Conservation (phyloP, 768 basidiomycete genomes). For the Boletus pseudopeckii region DNA sequence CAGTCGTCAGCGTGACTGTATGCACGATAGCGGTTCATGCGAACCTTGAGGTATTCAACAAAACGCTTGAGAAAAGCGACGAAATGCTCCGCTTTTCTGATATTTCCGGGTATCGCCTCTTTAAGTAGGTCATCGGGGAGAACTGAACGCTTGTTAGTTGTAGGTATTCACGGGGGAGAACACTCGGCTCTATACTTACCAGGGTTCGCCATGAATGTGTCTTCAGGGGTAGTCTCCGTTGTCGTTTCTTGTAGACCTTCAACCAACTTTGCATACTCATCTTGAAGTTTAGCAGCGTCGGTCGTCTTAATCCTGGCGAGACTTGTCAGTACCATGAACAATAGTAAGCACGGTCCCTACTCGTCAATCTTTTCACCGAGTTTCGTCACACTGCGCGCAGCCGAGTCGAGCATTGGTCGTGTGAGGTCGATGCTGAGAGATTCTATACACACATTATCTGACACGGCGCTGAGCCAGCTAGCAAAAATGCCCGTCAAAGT, state of each 20-base stretch:
- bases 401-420: conserved; percentile 95
- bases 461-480: conserved; percentile 1
- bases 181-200: conserved; percentile 42
- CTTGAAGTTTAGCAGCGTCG: conserved; percentile 90
- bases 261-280: conserved; percentile 94
- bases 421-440: conserved; percentile 97
- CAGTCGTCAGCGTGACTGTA: conserved; percentile 9
- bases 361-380: conserved; percentile 93
- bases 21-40: not conserved
- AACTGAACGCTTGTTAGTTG: conserved; percentile 42
- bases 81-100: conserved; percentile 98
- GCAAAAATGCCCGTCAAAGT: not conserved
- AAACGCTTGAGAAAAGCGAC: conserved; percentile 97
- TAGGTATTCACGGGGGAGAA: not conserved
- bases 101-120: conserved; percentile 97
- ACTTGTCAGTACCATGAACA: conserved; percentile 4
- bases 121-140: conserved; percentile 91
- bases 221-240: conserved; percentile 59
- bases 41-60: conserved; percentile 96
- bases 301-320: conserved; percentile 80
- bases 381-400: conserved; percentile 79
- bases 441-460: conserved; percentile 98
- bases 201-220: conserved; percentile 86
- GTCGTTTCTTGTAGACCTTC: conserved; percentile 84
- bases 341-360: conserved; percentile 42